Evolutionary conservation across 164 flowering plant species (phyloP), one percentile per base, ranked within the genome.

Genomic region (Umbellularia californica): DNA sequence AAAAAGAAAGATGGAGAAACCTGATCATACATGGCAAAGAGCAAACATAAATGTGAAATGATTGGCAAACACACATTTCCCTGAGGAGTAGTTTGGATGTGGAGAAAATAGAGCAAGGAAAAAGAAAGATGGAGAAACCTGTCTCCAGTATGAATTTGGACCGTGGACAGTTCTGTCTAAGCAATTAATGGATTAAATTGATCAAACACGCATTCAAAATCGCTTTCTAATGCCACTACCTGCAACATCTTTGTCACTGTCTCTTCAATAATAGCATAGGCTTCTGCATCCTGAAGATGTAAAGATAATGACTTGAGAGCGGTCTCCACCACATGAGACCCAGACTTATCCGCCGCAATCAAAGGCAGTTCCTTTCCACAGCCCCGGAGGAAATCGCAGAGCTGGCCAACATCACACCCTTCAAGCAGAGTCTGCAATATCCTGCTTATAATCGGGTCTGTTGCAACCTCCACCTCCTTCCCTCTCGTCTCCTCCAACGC

Each of bases 301-400:
- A 64, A 27, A 24, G 89, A 76, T 75, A 95, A 84, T 50, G 97
- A 85, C 84, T 80, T 90, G 19, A 93, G 82, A 60, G 93, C 95
- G 25, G 95, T 86, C 81, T 93, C 97, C n/a, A 90, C 92, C 9
- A 93, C 99, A 89, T 92, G 97, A n/a, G 99, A 95, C 71, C 99
- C 99, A 27, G 90, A 86, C 72, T 85, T 82, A 82, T 93, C 97
- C 83, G 81, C 87, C 3, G 97, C 85, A 83, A 95, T 92, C 22
- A 30, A 62, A 51, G 89, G 85, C 71, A 95, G 89, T n/a, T 85
- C 86, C 20, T 86, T 76, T n/a, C 89, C 89, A 78, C 87, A 92
- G 58, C 84, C 83, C 41, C 69, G 81, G 2, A 93, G 88, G 84
- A 93, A 95, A 65, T 78, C 75, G 81, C 97, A 93, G 70, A 95